Evolutionary conservation across 2,329 filamentous ascomycete genomes (phyloP), one percentile per base, ranked within the genome.

Genomic region (Neofusicoccum parvum): DNA sequence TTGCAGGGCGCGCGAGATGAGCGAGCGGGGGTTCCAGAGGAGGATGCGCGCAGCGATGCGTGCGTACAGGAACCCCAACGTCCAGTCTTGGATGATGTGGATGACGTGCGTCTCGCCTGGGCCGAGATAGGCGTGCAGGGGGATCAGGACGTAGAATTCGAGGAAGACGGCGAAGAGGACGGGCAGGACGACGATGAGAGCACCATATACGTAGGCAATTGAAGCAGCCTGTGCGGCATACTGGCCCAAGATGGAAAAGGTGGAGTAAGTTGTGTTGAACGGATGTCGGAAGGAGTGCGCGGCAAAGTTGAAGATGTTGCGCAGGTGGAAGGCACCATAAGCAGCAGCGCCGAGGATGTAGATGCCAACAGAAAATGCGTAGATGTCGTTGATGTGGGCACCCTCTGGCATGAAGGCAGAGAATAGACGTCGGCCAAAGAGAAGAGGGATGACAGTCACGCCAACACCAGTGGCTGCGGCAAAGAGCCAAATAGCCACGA

Each of bases 71-170:
- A 99, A 86, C 4, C 95, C 95, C 1, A 99, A 83, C 0, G 94
- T 96, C 93, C 94, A 99, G 66, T 94, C 90, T 75, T 98, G 94
- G 48, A 98, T 89, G 67, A 98, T 85, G 68, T 96, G 90, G 48
- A 98, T 87, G 7, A 89, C 91, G 73, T 96, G 92, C 15, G 78
- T 76, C 60, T 80, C 82, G 51, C 74, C 68, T n/a, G 74, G 74
- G 3, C 74, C 76, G 34, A 79, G 72, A 73, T 94, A 92, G 0
- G 92, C 94, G 74, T 96, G 91, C 3, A 97, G 80, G 0, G 95
- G 95, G 59, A 98, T 86, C 68, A 96, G 86, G 66, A 97, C 79
- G 78, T 98, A 99, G 46, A 97, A 85, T 76, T 99, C 94, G 67
- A 96, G 86, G 12, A 97, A 76, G 1, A 92, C 82, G 0, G 93